These are phyloP conservation scores for Cercophora samala DNA, from an alignment of 495 filamentous ascomycete species.

Conservation along the genomic window DNA sequence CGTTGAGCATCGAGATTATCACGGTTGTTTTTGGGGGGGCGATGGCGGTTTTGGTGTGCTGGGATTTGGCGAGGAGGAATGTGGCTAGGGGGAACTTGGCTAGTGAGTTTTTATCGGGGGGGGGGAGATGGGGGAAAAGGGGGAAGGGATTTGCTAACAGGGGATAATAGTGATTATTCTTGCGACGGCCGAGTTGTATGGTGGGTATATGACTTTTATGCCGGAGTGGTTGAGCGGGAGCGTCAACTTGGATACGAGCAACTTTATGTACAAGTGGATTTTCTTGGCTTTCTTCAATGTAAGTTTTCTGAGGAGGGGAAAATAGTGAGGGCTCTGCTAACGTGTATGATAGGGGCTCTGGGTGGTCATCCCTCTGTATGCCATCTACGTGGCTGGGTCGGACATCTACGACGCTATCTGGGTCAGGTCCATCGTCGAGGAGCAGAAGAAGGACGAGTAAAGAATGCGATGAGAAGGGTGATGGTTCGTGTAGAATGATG, in stretches of 20 bases:
- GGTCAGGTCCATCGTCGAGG: conserved; percentile 23
- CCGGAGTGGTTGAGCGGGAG: conserved; percentile 87
- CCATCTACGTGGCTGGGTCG: conserved; percentile 62
- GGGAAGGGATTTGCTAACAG: neutral
- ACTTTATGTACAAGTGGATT: conserved; percentile 83
- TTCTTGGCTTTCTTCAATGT: conserved; percentile 87
- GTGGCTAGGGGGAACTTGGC: conserved; percentile 15
- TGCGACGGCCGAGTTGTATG: conserved; percentile 93
- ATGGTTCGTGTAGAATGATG: neutral
- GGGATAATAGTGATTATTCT: conserved; percentile 53
- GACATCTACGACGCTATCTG: conserved; percentile 59
- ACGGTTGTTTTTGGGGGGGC: conserved; percentile 79
- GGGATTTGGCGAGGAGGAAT: conserved; percentile 57
- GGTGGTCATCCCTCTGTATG: conserved; percentile 77
- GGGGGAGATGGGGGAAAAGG: neutral
- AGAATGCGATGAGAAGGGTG: neutral
- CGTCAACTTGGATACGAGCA: conserved; percentile 71
- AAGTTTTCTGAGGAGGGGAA: neutral
- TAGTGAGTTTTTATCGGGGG: conserved; percentile 35
- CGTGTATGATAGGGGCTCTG: conserved; percentile 55
- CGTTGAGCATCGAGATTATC: conserved; percentile 79
- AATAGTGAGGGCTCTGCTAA: too few species aligned
- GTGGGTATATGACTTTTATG: conserved; percentile 92
- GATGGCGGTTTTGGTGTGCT: conserved; percentile 67
- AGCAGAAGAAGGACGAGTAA: neutral